Conservation (phyloP, 2,329 filamentous ascomycete genomes). For the Monilinia vaccinii-corymbosi region DNA sequence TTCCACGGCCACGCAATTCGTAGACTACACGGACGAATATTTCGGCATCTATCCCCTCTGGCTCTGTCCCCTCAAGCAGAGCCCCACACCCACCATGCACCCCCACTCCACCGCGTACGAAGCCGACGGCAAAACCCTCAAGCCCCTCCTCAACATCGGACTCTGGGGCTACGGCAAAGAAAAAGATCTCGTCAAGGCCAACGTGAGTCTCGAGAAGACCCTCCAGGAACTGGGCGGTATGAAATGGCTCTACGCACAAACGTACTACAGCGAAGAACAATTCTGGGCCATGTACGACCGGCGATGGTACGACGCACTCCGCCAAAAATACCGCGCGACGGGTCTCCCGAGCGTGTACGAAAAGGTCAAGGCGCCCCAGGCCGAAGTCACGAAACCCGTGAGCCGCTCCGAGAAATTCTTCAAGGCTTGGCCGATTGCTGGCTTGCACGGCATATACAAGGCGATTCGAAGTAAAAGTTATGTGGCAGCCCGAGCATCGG, state of each 20-base stretch:
- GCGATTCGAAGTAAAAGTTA: conserved; percentile 43
- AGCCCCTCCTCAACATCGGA: conserved; percentile 52
- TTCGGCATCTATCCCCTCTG: conserved; percentile 46
- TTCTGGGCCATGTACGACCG: conserved; percentile 58
- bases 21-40: conserved; percentile 40
- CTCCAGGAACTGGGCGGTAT: conserved; percentile 61
- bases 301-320: conserved; percentile 51
- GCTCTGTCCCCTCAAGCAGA: conserved; percentile 44
- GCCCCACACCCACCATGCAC: conserved; percentile 27
- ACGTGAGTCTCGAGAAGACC: conserved; percentile 62
- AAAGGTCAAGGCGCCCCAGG: conserved; percentile 48
- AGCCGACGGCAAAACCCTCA: conserved; percentile 25
- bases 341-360: conserved; percentile 60
- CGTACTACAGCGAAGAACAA: conserved; percentile 67
- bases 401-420: conserved; percentile 33
- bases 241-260: conserved; percentile 84
- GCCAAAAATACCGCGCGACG: conserved; percentile 52
- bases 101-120: conserved; percentile 22
- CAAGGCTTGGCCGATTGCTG: conserved; percentile 47
- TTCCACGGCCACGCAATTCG: conserved; percentile 40
- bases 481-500: conserved; percentile 21
- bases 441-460: conserved; percentile 50
- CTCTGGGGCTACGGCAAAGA: conserved; percentile 78
- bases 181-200: conserved; percentile 56
- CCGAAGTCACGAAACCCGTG: conserved; percentile 39